Evolutionary conservation across 495 filamentous ascomycete genomes (phyloP).

Genomic region (Aspergillus hancockii): DNA sequence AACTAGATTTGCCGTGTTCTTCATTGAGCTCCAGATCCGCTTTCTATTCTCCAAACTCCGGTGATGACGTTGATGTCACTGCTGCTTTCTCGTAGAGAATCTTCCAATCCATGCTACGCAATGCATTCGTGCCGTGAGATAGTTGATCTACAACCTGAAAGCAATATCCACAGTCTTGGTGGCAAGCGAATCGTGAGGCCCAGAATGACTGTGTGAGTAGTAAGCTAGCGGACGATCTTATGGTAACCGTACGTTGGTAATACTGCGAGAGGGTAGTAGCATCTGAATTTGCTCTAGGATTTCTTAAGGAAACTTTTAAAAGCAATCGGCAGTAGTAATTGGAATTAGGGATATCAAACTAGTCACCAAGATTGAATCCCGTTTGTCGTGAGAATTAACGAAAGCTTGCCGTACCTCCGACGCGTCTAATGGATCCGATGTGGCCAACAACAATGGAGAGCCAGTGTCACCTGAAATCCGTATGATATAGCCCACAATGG

Average conservation of each 20-base stretch:
- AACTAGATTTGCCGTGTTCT: slow-evolving; percentile 5
- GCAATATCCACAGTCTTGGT: slow-evolving; percentile 10
- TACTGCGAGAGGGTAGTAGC: slow-evolving; percentile 4
- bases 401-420: neutral
- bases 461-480: neutral
- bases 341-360: slow-evolving; percentile 2
- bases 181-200: slow-evolving; percentile 10
- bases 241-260: slow-evolving; percentile 1
- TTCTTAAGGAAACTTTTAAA: slow-evolving; percentile 6
- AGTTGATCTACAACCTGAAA: slow-evolving; percentile 1
- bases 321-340: slow-evolving; percentile 1
- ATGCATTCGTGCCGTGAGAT: neutral
- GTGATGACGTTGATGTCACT: neutral
- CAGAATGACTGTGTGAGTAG: slow-evolving; percentile 8
- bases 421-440: neutral
- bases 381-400: neutral
- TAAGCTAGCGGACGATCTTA: slow-evolving; percentile 12
- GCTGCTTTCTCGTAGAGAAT: slow-evolving; percentile 9
- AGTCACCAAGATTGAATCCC: neutral
- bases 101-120: slow-evolving; percentile 12
- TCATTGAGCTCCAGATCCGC: slow-evolving; percentile 5
- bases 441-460: neutral
- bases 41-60: slow-evolving; percentile 7
- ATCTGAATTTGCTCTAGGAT: slow-evolving; percentile 13
- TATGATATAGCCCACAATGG: slow-evolving; percentile 1